These are phyloP conservation scores for Coemansia sp. DNA, from an alignment of 192 early-diverging fungal species.

Conservation along the genomic window DNA sequence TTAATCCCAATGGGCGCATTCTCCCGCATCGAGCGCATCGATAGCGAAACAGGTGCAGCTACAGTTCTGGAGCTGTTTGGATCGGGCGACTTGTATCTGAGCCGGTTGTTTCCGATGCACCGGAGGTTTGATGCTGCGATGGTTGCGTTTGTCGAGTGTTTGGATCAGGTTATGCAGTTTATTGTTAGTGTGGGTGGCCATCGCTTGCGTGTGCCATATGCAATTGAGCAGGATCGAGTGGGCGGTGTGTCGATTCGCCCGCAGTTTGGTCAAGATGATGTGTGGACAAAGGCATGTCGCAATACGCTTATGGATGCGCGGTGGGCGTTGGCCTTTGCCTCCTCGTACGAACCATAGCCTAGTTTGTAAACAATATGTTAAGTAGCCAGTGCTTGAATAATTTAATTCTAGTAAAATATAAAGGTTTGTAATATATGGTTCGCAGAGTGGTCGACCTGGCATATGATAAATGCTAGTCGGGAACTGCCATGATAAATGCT, in stretches of 20 bases:
- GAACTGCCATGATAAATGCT: too few relatives aligned
- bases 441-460: background rate
- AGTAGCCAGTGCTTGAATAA: too few relatives aligned
- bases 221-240: conserved; percentile 86
- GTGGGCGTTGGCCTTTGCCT: conserved; percentile 80
- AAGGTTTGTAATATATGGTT: too few relatives aligned
- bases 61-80: conserved; percentile 79
- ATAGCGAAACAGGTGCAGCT: conserved; percentile 18
- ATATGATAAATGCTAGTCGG: too few relatives aligned
- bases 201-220: conserved; percentile 76
- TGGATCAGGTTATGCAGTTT: conserved; percentile 85
- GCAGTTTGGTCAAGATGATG: conserved; percentile 89
- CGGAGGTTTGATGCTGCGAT: conserved; percentile 85
- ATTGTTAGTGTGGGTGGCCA: conserved; percentile 71
- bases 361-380: background rate
- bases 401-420: too few relatives aligned
- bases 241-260: conserved; percentile 78
- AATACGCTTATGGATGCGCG: conserved; percentile 88
- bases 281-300: conserved; percentile 89
- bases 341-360: conserved; percentile 23
- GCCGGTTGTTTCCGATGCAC: conserved; percentile 71
- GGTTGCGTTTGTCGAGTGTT: conserved; percentile 85
- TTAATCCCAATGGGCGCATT: conserved; percentile 91
- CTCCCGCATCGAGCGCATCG: conserved; percentile 83
- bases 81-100: conserved; percentile 76